phyloP scores from a whole-genome alignment of 768 basidiomycete genomes.

The Lactarius hengduanensis region DNA sequence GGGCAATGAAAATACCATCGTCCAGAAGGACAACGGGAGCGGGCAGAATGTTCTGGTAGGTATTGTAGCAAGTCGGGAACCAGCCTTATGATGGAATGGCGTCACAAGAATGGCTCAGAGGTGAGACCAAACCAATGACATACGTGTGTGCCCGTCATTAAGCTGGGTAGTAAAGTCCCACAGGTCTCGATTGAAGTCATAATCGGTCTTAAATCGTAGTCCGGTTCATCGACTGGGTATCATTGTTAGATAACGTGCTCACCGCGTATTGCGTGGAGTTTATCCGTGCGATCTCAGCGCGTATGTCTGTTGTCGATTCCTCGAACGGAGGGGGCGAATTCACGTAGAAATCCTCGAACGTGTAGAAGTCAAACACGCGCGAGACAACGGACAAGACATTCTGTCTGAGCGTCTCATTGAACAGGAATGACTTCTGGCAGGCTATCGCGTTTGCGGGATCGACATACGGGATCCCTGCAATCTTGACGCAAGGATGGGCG shows the following conservation, averaged over 20 bases:
- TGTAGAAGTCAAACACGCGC: slow-evolving; percentile 41
- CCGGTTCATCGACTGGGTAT: not conserved
- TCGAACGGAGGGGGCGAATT: slow-evolving; percentile 40
- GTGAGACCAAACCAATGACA: slow-evolving; percentile 22
- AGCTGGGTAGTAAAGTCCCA: slow-evolving; percentile 55
- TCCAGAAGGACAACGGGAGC: slow-evolving; percentile 43
- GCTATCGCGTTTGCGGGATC: slow-evolving; percentile 54
- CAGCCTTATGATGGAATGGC: slow-evolving; percentile 41
- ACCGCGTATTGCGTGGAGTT: slow-evolving; percentile 50
- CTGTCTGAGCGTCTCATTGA: slow-evolving; percentile 40
- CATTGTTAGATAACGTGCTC: slow-evolving; percentile 6
- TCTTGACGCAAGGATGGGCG: slow-evolving; percentile 35
- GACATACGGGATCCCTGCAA: slow-evolving; percentile 44
- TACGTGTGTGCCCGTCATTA: slow-evolving; percentile 68
- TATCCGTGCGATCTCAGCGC: slow-evolving; percentile 47
- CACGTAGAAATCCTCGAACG: slow-evolving; percentile 41
- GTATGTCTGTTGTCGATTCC: slow-evolving; percentile 54
- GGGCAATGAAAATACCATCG: slow-evolving; percentile 47
- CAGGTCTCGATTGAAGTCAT: slow-evolving; percentile 61
- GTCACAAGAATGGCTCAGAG: not conserved
- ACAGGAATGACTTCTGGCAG: slow-evolving; percentile 38
- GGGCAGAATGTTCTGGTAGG: slow-evolving; percentile 48
- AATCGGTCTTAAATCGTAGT: slow-evolving; percentile 48
- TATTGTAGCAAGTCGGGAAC: slow-evolving; percentile 54
- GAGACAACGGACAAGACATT: slow-evolving; percentile 39